Evolutionary conservation across 2,329 filamentous ascomycete species (phyloP).

Genomic region (Clarireedia homoeocarpa): DNA sequence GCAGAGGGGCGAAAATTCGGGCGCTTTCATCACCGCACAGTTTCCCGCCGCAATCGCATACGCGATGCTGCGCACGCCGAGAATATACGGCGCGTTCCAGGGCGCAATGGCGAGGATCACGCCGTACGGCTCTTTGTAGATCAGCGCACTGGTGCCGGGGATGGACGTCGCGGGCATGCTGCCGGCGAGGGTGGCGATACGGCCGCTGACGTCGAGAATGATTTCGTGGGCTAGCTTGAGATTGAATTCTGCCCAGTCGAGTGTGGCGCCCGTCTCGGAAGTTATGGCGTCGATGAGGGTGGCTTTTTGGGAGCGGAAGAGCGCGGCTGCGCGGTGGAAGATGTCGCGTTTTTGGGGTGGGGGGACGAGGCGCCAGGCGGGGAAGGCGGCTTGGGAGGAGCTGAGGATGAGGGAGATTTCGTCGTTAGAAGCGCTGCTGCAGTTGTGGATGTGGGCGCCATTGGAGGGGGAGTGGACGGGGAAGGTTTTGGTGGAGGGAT

Average conservation of each 20-base stretch:
- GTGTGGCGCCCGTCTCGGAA: slow-evolving; percentile 40
- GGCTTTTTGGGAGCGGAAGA: slow-evolving; percentile 43
- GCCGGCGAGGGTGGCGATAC: slow-evolving; percentile 30
- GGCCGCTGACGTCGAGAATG: slow-evolving; percentile 37
- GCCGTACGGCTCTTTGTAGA: slow-evolving; percentile 70
- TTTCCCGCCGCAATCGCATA: slow-evolving; percentile 72
- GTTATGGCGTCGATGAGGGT: slow-evolving; percentile 55
- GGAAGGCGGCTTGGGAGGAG: slow-evolving; percentile 58
- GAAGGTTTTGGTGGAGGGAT: slow-evolving; percentile 41
- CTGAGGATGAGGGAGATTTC: slow-evolving; percentile 46
- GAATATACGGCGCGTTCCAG: slow-evolving; percentile 58
- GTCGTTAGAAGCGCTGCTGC: slow-evolving; percentile 47
- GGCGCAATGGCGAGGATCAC: slow-evolving; percentile 74
- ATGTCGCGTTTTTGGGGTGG: slow-evolving; percentile 58
- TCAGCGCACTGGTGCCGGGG: slow-evolving; percentile 46
- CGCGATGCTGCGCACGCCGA: slow-evolving; percentile 46
- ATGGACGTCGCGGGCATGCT: background rate
- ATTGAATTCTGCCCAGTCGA: slow-evolving; percentile 34
- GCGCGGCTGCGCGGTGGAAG: slow-evolving; percentile 58
- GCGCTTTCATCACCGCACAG: slow-evolving; percentile 64
- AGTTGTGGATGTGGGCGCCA: slow-evolving; percentile 45
- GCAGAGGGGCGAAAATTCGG: slow-evolving; percentile 58
- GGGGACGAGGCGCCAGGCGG: slow-evolving; percentile 58
- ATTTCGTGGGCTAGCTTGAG: slow-evolving; percentile 31
- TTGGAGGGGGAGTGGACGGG: slow-evolving; percentile 48